Evolutionary conservation across 1,284 basidiomycete genomes (phyloP).

Genomic region (Malassezia psittaci): DNA sequence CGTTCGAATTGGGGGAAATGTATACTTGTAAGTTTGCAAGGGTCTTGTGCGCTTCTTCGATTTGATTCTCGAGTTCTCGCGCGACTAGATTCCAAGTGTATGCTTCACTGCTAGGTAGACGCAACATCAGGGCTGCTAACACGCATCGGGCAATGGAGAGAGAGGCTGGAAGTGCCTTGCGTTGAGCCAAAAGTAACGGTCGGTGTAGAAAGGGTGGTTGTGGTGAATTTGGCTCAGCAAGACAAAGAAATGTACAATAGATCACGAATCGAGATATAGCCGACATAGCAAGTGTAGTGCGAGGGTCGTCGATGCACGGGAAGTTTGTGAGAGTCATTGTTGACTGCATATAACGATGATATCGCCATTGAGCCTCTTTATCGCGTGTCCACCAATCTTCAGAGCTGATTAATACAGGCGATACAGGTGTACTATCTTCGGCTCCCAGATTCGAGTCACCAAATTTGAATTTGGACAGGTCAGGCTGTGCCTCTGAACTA

Average conservation of each 20-base stretch:
- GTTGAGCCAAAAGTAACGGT: slow-evolving; percentile 1
- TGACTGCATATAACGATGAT: slow-evolving; percentile 7
- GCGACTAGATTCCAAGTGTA: slow-evolving; percentile 9
- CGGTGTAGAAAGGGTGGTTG: slow-evolving; percentile 18
- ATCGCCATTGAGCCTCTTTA: slow-evolving; percentile 6
- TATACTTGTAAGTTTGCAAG: background rate
- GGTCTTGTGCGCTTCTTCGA: background rate
- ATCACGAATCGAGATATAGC: slow-evolving; percentile 7
- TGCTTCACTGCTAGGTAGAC: slow-evolving; percentile 6
- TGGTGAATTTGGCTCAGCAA: slow-evolving; percentile 10
- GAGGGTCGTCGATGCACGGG: background rate
- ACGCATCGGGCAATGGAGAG: slow-evolving; percentile 9
- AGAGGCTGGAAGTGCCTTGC: slow-evolving; percentile 3
- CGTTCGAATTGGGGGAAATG: background rate
- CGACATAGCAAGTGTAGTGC: slow-evolving; percentile 2
- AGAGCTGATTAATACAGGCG: slow-evolving; percentile 8
- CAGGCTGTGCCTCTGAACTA: too few relatives aligned
- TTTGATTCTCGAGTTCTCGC: background rate
- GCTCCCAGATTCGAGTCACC: too few relatives aligned
- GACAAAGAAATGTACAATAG: slow-evolving; percentile 10
- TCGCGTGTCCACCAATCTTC: slow-evolving; percentile 4
- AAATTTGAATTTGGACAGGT: too few relatives aligned
- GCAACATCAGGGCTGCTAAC: slow-evolving; percentile 6
- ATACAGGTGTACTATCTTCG: background rate
- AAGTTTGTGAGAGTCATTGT: background rate